These are phyloP conservation scores for Cystobasidium slooffiae DNA, from an alignment of 1,284 basidiomycete genomes.

Conservation along the genomic window DNA sequence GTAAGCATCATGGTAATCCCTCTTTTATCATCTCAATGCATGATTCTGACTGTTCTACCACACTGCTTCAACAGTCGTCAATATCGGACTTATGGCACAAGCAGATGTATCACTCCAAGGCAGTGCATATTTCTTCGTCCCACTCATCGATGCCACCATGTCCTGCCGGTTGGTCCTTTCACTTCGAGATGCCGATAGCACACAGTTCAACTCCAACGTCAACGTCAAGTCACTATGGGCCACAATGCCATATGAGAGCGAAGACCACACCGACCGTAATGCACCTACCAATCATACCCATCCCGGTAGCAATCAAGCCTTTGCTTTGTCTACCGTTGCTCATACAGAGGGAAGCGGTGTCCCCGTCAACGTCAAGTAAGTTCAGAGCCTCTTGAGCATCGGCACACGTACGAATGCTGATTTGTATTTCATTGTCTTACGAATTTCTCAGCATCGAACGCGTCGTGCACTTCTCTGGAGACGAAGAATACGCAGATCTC, in stretches of 20 bases:
- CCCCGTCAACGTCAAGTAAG: constrained; percentile 18
- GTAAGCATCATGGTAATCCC: neutral
- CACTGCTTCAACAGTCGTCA: constrained; percentile 6
- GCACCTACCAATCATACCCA: neutral
- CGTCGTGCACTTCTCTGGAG: constrained; percentile 16
- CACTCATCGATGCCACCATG: constrained; percentile 20
- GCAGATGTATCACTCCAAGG: constrained; percentile 13
- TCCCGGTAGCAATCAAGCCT: neutral
- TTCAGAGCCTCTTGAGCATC: neutral
- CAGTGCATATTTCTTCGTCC: constrained; percentile 29
- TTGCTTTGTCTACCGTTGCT: constrained; percentile 9
- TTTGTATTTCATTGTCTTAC: no score
- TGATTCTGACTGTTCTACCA: neutral
- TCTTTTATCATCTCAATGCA: neutral
- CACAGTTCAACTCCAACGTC: constrained; percentile 30
- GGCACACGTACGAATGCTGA: neutral
- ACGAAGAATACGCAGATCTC: constrained; percentile 18
- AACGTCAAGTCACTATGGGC: constrained; percentile 31
- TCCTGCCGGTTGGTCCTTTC: constrained; percentile 21
- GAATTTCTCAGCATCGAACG: constrained; percentile 10
- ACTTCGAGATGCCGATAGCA: constrained; percentile 21
- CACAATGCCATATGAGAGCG: constrained; percentile 11
- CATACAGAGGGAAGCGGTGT: neutral
- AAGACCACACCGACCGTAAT: neutral
- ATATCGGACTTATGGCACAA: constrained; percentile 20